Conservation (phyloP, 2,329 filamentous ascomycete genomes). For the Apiospora phragmitis region DNA sequence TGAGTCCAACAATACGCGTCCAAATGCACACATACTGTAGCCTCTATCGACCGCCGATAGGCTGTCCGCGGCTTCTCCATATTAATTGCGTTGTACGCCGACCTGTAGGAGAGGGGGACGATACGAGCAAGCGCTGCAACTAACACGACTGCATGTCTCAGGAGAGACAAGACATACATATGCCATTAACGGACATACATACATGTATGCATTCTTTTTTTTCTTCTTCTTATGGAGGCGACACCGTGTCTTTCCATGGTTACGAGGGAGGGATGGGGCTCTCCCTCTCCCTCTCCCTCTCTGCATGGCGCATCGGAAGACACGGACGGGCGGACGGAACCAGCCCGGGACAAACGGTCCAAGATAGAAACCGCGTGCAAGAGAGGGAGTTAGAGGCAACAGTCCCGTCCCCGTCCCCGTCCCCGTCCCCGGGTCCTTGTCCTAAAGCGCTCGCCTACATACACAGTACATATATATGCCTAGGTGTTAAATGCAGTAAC, state of each 20-base stretch:
- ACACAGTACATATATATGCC: no score
- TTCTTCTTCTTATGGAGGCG: background rate
- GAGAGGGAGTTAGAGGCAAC: no score
- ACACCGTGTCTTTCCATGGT: background rate
- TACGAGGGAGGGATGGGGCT: background rate
- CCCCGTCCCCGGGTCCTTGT: no score
- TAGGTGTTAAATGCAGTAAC: no score
- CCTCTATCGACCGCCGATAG: background rate
- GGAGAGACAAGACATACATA: conserved; percentile 6
- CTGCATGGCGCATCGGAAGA: background rate
- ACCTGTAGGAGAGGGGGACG: background rate
- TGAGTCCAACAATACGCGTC: no score
- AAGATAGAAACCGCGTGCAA: background rate
- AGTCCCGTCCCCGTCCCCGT: no score
- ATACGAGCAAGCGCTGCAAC: background rate
- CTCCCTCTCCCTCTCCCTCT: background rate
- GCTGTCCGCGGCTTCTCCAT: background rate
- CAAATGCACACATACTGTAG: no score
- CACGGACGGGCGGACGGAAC: background rate
- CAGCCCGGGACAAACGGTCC: background rate
- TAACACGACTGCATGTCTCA: conserved; percentile 6
- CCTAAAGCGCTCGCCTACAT: no score
- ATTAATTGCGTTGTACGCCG: background rate
- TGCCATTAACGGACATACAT: background rate
- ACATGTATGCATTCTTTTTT: background rate